Evolutionary conservation across 2,329 filamentous ascomycete genomes (phyloP).

Genomic region (Alternaria sp.): DNA sequence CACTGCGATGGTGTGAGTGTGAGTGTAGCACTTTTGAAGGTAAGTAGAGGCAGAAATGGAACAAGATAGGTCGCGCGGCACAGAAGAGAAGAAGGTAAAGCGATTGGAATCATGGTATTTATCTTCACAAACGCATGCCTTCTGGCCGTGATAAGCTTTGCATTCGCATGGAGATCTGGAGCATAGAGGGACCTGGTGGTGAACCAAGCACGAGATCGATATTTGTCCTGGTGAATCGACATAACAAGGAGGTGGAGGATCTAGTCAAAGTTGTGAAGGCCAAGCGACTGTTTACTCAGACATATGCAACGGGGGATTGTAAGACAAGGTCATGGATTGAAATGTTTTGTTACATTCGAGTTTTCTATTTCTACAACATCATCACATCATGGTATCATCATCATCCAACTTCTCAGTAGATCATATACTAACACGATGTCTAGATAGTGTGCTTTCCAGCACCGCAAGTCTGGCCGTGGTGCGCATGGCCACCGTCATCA

Average conservation of each 20-base stretch:
- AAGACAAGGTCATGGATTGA: neutral
- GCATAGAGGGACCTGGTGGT: neutral
- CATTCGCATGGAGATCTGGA: neutral
- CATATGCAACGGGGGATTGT: neutral
- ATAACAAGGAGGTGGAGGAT: neutral
- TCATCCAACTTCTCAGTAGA: neutral
- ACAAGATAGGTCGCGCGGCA: neutral
- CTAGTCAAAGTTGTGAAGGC: neutral
- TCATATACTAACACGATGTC: neutral
- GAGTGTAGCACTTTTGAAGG: neutral
- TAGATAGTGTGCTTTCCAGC: constrained; percentile 30
- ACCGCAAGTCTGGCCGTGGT: constrained; percentile 37
- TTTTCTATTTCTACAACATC: constrained; percentile 4
- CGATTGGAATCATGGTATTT: neutral
- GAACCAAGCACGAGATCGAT: neutral
- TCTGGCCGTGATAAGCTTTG: neutral
- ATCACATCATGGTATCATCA: constrained; percentile 5
- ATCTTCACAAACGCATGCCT: neutral
- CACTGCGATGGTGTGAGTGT: neutral
- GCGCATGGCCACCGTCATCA: constrained; percentile 38
- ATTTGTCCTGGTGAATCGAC: neutral
- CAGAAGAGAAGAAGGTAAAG: neutral
- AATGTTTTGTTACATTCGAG: neutral
- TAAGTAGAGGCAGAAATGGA: neutral
- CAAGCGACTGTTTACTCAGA: neutral